Evolutionary conservation across 208 protist species (phyloP), one percentile per base, ranked within the genome.

Genomic region (Acanthamoeba healyi): DNA sequence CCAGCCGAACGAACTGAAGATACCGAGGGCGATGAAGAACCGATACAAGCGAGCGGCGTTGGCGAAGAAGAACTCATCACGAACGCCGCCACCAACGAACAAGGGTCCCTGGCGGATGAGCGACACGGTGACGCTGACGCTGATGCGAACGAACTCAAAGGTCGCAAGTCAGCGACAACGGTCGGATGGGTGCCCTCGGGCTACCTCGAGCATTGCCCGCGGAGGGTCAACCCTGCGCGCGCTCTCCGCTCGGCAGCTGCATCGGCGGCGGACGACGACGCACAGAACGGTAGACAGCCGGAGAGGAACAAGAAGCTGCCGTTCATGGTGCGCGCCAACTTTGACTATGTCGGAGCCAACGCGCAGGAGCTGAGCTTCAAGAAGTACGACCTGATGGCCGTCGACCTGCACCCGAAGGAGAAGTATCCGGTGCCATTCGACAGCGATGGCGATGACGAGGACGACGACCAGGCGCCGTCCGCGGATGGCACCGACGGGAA

Each of bases 251-350:
- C 49, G n/a, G n/a, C 34, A 10, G 22, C 72, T 54, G 42, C 67
- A n/a, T 22, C 12, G 77, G 14, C 24, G 10, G 26, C 12, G 70
- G 70, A 79, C 14, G 26, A 79, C 17, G 19, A 58, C 15, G 38
- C 15, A 72, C 10, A 72, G 12, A 24, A 34, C n/a, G n/a, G n/a
- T n/a, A n/a, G n/a, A 26, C 54, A 61, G 12, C 54, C 15, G 54
- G 54, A 61, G 54, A 61, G 54, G 22, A 61, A 61, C 54, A 61
- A 61, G 54, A 61, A 61, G 54, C 15, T 22, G 15, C 70, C 70
- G n/a, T 79, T 79, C 81, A 88, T 88, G 81, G 81, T 88, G 36
- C 44, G 81, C n/a, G 81, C 81, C 81, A 88, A 88, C 14, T 88
- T 34, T 29, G 81, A 88, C 54, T 88, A 88, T 42, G n/a, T 88